Percentiles rank a stretch among this genome's conserved stretches.
Evolutionary conservation across 352 stramenopile species (phyloP).

Genomic region (Pythium phragmitis): DNA sequence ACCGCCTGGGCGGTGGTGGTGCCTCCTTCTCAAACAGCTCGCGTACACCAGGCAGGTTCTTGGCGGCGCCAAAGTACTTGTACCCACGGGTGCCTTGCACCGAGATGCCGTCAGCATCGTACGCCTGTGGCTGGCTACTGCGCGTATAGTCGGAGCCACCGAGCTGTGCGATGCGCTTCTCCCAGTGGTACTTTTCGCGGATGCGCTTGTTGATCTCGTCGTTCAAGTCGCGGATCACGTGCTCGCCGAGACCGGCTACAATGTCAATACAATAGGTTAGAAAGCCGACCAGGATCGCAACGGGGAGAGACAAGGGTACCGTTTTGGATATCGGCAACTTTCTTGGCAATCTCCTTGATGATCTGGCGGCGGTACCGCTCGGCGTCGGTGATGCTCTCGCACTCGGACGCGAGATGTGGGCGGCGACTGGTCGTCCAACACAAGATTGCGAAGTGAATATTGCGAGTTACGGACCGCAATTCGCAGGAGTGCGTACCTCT

Average conservation of each 20-base stretch:
- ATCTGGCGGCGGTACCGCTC: slow-evolving; percentile 94
- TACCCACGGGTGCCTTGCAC: slow-evolving; percentile 86
- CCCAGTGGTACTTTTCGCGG: slow-evolving; percentile 90
- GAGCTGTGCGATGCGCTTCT: slow-evolving; percentile 87
- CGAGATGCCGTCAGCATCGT: slow-evolving; percentile 68
- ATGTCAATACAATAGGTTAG: neutral
- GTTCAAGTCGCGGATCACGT: slow-evolving; percentile 97
- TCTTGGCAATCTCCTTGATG: slow-evolving; percentile 93
- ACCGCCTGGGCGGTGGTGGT: slow-evolving; percentile 53
- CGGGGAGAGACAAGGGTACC: slow-evolving; percentile 29
- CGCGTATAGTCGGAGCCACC: slow-evolving; percentile 88
- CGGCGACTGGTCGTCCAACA: slow-evolving; percentile 46
- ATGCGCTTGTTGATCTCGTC: slow-evolving; percentile 99
- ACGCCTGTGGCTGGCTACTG: slow-evolving; percentile 65
- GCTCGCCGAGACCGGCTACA: slow-evolving; percentile 90
- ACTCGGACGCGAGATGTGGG: slow-evolving; percentile 94
- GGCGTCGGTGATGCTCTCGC: slow-evolving; percentile 91
- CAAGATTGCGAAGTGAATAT: neutral
- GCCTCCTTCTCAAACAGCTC: slow-evolving; percentile 92
- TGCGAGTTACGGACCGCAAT: neutral
- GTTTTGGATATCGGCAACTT: slow-evolving; percentile 97
- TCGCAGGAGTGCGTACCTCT: slow-evolving; percentile 45
- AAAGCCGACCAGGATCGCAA: no score
- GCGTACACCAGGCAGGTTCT: slow-evolving; percentile 93
- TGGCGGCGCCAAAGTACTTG: slow-evolving; percentile 97